Conservation (phyloP, 805 yeast genomes). For the Pichia thaimueangensis region DNA sequence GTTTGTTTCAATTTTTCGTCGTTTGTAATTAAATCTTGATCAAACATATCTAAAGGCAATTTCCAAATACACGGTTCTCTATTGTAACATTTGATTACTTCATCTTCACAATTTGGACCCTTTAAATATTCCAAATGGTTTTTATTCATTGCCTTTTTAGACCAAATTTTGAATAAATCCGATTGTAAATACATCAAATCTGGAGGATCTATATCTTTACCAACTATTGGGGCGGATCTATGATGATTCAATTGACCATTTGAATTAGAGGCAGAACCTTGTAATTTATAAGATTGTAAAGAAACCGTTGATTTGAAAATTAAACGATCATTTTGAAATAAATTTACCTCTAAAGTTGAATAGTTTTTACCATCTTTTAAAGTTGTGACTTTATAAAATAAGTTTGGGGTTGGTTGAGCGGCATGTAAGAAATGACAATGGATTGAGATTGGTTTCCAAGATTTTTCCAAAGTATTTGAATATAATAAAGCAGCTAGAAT, state of each 20-base stretch:
- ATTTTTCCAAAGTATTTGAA: conserved; percentile 29
- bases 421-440: conserved; percentile 58
- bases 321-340: conserved; percentile 46
- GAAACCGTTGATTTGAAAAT: conserved; percentile 48
- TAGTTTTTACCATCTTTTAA: conserved; percentile 48
- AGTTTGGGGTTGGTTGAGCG: conserved; percentile 40
- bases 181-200: conserved; percentile 26
- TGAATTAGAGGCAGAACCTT: conserved; percentile 29
- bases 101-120: conserved; percentile 15
- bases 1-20: conserved; percentile 16
- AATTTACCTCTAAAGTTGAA: conserved; percentile 46
- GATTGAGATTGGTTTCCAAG: conserved; percentile 50
- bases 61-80: conserved; percentile 32
- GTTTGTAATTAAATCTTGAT: conserved; percentile 19
- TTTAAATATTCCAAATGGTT: conserved; percentile 21
- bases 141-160: conserved; percentile 18
- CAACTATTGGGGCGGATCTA: conserved; percentile 24
- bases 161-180: conserved; percentile 26
- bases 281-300: conserved; percentile 31
- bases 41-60: conserved; percentile 29
- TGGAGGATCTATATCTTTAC: conserved; percentile 24
- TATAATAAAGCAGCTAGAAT: conserved; percentile 52
- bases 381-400: conserved; percentile 47
- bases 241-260: conserved; percentile 27
- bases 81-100: conserved; percentile 23